Evolutionary conservation across 331 rosid species (phyloP).

Genomic region (Telfairia occidentalis): DNA sequence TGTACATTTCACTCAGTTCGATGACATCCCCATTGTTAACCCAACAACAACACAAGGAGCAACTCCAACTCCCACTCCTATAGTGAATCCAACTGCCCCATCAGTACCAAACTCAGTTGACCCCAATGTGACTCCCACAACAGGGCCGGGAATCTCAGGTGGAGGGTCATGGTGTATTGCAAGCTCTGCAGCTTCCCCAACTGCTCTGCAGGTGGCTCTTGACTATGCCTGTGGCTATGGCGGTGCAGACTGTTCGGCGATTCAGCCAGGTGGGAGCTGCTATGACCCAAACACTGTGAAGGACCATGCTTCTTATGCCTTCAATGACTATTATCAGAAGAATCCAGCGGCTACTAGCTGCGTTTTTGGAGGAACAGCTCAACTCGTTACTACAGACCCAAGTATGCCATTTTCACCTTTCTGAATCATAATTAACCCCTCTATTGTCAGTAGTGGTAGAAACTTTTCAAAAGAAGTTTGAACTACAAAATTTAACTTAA

Average conservation of each 20-base stretch:
- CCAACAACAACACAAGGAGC: constrained; percentile 28
- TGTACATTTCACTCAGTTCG: constrained; percentile 27
- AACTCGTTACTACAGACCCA: constrained; percentile 54
- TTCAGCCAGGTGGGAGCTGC: constrained; percentile 63
- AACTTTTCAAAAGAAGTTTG: not conserved
- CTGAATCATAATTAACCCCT: not conserved
- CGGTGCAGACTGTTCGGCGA: constrained; percentile 62
- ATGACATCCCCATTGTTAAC: constrained; percentile 48
- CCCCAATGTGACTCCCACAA: constrained; percentile 10
- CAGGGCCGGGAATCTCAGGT: constrained; percentile 32
- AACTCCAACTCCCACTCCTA: constrained; percentile 12
- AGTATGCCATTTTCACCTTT: constrained; percentile 40
- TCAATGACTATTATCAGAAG: constrained; percentile 74
- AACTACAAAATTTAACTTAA: not conserved
- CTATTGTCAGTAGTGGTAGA: not conserved
- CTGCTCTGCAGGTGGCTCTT: constrained; percentile 69
- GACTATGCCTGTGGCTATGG: constrained; percentile 93
- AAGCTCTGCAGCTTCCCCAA: constrained; percentile 47
- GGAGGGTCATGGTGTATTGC: constrained; percentile 83
- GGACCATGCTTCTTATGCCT: constrained; percentile 91
- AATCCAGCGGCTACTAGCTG: constrained; percentile 75
- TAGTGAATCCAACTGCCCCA: constrained; percentile 29
- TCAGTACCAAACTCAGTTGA: constrained; percentile 1
- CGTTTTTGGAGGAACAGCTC: constrained; percentile 69
- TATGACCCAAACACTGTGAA: constrained; percentile 58